A percentile compares a stretch with the other conserved stretches of the same genome.
These are phyloP conservation scores for Inga laurina DNA, from an alignment of 306 rosid genomes.

Conservation along the genomic window DNA sequence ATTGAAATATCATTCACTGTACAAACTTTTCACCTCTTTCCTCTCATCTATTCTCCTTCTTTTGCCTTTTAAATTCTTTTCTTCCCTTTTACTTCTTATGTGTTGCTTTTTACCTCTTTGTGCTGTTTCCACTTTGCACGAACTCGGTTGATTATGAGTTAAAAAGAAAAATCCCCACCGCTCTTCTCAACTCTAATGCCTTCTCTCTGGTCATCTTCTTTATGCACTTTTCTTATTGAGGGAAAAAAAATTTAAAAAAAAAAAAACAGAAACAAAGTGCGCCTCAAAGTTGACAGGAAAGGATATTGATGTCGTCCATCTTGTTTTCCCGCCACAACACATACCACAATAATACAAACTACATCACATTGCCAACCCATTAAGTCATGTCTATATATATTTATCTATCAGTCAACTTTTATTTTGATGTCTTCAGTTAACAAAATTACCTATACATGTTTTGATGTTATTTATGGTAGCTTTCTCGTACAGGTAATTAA, in stretches of 20 bases:
- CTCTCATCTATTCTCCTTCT: slow-evolving; percentile 16
- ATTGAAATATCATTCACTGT: slow-evolving; percentile 48
- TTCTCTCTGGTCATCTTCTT: background rate
- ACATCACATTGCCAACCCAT: background rate
- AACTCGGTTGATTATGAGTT: slow-evolving; percentile 30
- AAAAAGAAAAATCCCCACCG: slow-evolving; percentile 28
- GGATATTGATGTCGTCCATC: background rate
- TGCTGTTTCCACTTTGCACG: slow-evolving; percentile 49
- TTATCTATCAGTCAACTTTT: background rate
- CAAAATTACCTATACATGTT: background rate
- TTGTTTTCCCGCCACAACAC: background rate
- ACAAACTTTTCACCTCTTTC: slow-evolving; percentile 44
- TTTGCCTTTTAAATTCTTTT: slow-evolving; percentile 25
- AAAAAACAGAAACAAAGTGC: background rate
- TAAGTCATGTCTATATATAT: background rate
- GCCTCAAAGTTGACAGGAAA: background rate
- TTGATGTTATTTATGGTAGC: background rate
- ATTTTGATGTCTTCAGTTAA: background rate
- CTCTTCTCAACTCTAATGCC: slow-evolving; percentile 31
- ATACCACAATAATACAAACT: background rate
- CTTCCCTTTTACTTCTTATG: slow-evolving; percentile 11
- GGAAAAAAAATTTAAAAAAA: background rate
- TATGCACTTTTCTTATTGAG: background rate
- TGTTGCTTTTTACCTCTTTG: slow-evolving; percentile 18
- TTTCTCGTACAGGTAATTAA: background rate